Evolutionary conservation across 345 rosid species (phyloP).

Genomic region (Salix koriyanagi): DNA sequence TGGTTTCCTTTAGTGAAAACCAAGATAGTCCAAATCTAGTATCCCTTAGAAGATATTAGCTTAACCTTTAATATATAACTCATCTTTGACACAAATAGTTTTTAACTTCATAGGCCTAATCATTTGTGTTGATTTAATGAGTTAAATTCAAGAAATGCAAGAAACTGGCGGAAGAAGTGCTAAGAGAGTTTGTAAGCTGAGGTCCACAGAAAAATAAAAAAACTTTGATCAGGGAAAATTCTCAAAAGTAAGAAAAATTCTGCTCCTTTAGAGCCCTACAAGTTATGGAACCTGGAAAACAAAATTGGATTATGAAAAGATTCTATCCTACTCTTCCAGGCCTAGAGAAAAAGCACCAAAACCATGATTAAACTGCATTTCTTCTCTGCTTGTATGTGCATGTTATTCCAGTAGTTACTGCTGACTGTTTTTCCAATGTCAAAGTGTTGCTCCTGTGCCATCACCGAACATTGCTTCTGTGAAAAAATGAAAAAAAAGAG

Average conservation of each 20-base stretch:
- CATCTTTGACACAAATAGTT: too few relatives aligned
- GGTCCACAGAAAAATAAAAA: slow-evolving; percentile 10
- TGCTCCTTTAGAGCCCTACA: slow-evolving; percentile 25
- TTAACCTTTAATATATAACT: too few relatives aligned
- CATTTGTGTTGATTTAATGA: neutral
- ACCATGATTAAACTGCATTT: slow-evolving; percentile 5
- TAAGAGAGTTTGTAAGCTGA: slow-evolving; percentile 9
- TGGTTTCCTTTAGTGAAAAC: too few relatives aligned
- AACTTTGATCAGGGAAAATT: neutral
- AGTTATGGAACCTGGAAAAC: neutral
- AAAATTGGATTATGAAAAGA: slow-evolving; percentile 18
- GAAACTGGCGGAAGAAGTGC: neutral
- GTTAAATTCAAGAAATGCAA: neutral
- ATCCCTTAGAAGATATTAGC: too few relatives aligned
- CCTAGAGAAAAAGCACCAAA: neutral
- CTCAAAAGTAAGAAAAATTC: slow-evolving; percentile 20
- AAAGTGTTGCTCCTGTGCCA: slow-evolving; percentile 17
- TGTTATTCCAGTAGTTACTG: slow-evolving; percentile 4
- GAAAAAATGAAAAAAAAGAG: neutral
- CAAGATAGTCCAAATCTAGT: too few relatives aligned
- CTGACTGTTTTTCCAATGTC: neutral
- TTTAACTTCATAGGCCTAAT: neutral
- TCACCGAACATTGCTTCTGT: slow-evolving; percentile 5
- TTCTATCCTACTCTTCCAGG: neutral
- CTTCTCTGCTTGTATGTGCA: slow-evolving; percentile 11